Evolutionary conservation across 768 basidiomycete species (phyloP).

Genomic region (Coprinopsis marcescibilis): DNA sequence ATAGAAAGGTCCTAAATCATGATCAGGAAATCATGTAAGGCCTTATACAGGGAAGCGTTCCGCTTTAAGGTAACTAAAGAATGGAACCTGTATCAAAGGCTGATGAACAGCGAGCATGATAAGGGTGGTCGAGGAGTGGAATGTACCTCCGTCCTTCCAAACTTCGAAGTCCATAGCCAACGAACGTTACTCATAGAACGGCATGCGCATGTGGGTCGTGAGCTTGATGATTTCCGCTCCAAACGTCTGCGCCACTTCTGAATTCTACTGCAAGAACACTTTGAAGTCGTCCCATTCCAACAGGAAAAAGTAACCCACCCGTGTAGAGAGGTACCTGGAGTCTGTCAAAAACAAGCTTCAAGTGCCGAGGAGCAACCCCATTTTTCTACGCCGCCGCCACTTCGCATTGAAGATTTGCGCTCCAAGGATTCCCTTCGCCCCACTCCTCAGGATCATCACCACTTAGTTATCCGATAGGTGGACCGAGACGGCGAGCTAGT

Average conservation of each 20-base stretch:
- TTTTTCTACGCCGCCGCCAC: conserved; percentile 1
- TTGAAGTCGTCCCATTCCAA: background rate
- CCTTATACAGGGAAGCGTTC: no score
- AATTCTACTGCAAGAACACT: background rate
- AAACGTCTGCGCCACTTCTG: conserved; percentile 1
- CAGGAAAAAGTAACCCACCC: background rate
- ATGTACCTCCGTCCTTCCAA: background rate
- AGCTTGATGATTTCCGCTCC: background rate
- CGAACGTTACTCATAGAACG: no score
- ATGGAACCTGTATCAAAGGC: no score
- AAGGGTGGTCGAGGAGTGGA: no score
- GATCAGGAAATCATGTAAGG: no score
- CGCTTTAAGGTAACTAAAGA: no score
- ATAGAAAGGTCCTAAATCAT: no score
- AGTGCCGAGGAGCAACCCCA: background rate
- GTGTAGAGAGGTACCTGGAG: background rate
- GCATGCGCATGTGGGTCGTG: background rate
- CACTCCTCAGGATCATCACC: background rate
- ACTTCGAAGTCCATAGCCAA: background rate
- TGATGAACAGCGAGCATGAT: no score
- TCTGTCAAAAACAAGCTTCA: background rate
- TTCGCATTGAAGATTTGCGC: background rate
- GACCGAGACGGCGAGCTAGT: background rate
- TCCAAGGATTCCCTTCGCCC: background rate
- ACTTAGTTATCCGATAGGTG: background rate